These are phyloP conservation scores for Talaromyces sp. DNA, from an alignment of 2,329 filamentous ascomycete species.

Conservation along the genomic window DNA sequence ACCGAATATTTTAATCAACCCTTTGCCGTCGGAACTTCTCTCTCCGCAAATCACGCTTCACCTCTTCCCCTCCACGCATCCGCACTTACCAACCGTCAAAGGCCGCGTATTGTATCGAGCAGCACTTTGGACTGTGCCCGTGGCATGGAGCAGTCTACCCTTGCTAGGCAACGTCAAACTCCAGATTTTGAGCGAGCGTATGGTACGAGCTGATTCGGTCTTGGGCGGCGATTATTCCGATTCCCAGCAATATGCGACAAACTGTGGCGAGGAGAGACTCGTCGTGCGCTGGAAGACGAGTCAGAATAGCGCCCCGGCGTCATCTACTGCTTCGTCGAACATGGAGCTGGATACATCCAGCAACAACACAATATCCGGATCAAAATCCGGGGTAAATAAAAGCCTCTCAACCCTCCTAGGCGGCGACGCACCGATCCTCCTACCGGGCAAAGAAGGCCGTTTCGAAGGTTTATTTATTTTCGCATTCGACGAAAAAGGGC, in stretches of 20 bases:
- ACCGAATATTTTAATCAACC: slow-evolving; percentile 58
- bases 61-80: slow-evolving; percentile 59
- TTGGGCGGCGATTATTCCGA: slow-evolving; percentile 26
- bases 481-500: slow-evolving; percentile 83
- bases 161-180: slow-evolving; percentile 86
- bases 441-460: slow-evolving; percentile 61
- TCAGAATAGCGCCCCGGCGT: slow-evolving; percentile 25
- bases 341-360: too few species aligned
- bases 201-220: slow-evolving; percentile 58
- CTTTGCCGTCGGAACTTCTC: slow-evolving; percentile 59
- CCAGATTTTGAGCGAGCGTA: slow-evolving; percentile 83
- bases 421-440: slow-evolving; percentile 50
- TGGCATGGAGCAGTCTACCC: slow-evolving; percentile 91
- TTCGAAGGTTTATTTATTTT: slow-evolving; percentile 94
- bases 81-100: slow-evolving; percentile 79
- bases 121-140: slow-evolving; percentile 90
- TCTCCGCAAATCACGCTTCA: slow-evolving; percentile 60
- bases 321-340: background rate
- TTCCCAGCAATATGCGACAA: slow-evolving; percentile 19
- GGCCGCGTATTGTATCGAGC: slow-evolving; percentile 88
- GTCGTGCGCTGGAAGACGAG: slow-evolving; percentile 84
- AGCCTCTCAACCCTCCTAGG: slow-evolving; percentile 48
- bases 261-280: slow-evolving; percentile 64
- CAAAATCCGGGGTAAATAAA: slow-evolving; percentile 36
- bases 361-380: slow-evolving; percentile 3